Evolutionary conservation across 202 grass and related monocot species (phyloP), one percentile per base, ranked within the genome.

Genomic region (Setaria italica): DNA sequence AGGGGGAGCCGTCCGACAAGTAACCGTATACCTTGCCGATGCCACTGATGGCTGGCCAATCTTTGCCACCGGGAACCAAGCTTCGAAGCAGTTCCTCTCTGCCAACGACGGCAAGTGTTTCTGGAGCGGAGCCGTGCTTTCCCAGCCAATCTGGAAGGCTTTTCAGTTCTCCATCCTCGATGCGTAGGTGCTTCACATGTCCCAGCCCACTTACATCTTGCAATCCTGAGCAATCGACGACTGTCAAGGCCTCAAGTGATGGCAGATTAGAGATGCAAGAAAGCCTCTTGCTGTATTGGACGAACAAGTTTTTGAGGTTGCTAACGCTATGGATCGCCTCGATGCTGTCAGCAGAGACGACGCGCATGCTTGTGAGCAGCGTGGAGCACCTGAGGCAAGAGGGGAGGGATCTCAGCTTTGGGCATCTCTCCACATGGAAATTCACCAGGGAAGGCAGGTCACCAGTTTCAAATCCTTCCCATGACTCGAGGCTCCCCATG

Each of bases 401-500:
- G 2, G 82, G 76, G 16, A 89, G 76, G 15, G 77, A 89, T 76
- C 33, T 76, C 49, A 89, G 11, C 14, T 39, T 77, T 13, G 57
- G 77, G 19, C 82, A 85, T 13, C 69, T 82, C 46, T 76, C 48
- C 25, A 89, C 29, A 34, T 81, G 82, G 39, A 89, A n/a, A 21
- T 78, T 37, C 20, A 45, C 57, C 25, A 89, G 64, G 48, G 48
- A 80, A 19, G 47, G 67, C 19, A 89, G 49, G 20, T 77, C 59
- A 12, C 67, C 57, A 35, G 13, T 25, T 56, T 80, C 37, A 33
- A 85, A 80, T 3, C 70, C 48, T 16, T 57, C 34, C 82, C 77
- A 89, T 21, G 21, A 64, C 80, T 85, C 77, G 62, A 85, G 54
- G 37, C 51, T 76, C 16, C 11, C 7, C 82, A 89, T 85, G 56